These are phyloP conservation scores for Aureobasidium sp. DNA, from an alignment of 2,329 filamentous ascomycete genomes.

Conservation along the genomic window DNA sequence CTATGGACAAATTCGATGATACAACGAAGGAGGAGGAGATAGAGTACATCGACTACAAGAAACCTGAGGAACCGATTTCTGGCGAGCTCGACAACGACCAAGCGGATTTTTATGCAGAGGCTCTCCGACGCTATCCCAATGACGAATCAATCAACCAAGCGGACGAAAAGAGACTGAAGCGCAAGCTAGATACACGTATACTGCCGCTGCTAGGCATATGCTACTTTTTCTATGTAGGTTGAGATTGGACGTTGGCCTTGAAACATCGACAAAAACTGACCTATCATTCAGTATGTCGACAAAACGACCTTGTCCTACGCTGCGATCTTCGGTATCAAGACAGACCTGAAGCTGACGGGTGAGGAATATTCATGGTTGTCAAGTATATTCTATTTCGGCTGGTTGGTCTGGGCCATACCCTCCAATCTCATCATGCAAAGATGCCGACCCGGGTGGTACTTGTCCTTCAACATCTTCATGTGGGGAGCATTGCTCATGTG, in stretches of 20 bases:
- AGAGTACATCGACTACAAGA: conserved; percentile 1
- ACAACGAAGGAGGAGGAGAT: background rate
- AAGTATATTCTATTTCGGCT: conserved; percentile 52
- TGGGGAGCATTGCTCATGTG: conserved; percentile 42
- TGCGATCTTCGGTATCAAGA: conserved; percentile 8
- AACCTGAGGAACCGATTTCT: background rate
- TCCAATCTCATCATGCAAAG: conserved; percentile 49
- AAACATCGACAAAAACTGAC: background rate
- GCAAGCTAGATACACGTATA: background rate
- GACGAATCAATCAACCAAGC: conserved; percentile 6
- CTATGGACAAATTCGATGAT: background rate
- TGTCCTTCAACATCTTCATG: conserved; percentile 48
- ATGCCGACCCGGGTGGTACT: conserved; percentile 41
- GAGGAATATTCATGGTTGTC: conserved; percentile 28
- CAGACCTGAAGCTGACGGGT: background rate
- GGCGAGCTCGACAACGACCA: background rate
- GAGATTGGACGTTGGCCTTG: background rate
- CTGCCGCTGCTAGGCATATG: background rate
- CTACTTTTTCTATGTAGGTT: conserved; percentile 4
- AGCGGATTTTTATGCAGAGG: background rate
- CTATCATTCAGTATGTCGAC: background rate
- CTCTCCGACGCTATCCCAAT: background rate
- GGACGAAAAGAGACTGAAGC: background rate
- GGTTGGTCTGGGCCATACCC: conserved; percentile 43
- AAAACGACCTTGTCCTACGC: conserved; percentile 8